Evolutionary conservation across 768 basidiomycete species (phyloP).

Genomic region (Xerocomellus dryophilus): DNA sequence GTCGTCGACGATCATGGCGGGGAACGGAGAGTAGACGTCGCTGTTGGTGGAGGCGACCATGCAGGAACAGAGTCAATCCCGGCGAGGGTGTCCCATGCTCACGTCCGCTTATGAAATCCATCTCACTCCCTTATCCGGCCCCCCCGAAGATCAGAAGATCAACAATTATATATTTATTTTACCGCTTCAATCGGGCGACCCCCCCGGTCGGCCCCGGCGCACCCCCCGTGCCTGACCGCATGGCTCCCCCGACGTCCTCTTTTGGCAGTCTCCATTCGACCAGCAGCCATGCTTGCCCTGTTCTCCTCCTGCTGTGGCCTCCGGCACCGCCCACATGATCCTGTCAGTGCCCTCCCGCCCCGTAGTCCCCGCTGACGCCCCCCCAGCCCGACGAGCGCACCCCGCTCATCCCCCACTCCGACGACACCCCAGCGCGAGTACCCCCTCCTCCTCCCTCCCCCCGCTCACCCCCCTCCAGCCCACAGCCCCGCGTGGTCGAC

Average conservation of each 20-base stretch:
- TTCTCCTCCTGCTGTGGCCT: slow-evolving; percentile 29
- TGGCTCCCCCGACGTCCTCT: slow-evolving; percentile 6
- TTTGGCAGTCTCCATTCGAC: not conserved
- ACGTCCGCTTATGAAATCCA: slow-evolving; percentile 40
- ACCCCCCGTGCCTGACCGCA: slow-evolving; percentile 28
- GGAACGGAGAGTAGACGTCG: slow-evolving; percentile 59
- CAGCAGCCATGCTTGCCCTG: slow-evolving; percentile 26
- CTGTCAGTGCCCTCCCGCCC: slow-evolving; percentile 9
- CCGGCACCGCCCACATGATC: slow-evolving; percentile 19
- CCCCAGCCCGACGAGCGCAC: slow-evolving; percentile 21
- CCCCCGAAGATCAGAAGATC: slow-evolving; percentile 35
- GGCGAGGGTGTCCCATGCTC: slow-evolving; percentile 46
- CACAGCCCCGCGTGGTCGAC: slow-evolving; percentile 39
- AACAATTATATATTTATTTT: slow-evolving; percentile 11
- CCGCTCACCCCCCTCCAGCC: slow-evolving; percentile 13
- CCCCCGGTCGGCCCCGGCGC: slow-evolving; percentile 20
- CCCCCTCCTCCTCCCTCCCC: not conserved
- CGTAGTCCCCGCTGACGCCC: not conserved
- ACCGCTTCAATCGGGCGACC: slow-evolving; percentile 29
- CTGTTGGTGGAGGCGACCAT: slow-evolving; percentile 58
- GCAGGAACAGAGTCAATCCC: slow-evolving; percentile 35
- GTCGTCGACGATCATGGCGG: slow-evolving; percentile 56
- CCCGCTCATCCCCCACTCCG: slow-evolving; percentile 28
- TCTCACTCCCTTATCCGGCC: slow-evolving; percentile 27
- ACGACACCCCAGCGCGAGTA: slow-evolving; percentile 28